Evolutionary conservation across 768 basidiomycete species (phyloP).

Genomic region (Coprinopsis strossmayeri): DNA sequence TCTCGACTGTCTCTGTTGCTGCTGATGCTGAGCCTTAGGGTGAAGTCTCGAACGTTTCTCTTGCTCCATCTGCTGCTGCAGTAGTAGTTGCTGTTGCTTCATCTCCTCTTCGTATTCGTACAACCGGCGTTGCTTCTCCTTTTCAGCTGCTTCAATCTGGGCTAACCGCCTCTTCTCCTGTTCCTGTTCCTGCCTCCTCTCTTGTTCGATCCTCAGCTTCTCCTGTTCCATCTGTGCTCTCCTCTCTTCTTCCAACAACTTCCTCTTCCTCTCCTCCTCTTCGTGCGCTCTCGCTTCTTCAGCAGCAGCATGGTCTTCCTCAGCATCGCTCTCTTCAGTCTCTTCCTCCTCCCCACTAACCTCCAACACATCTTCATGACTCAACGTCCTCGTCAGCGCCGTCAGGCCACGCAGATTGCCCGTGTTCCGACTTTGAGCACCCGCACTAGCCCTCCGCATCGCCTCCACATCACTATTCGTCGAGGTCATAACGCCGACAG

Average conservation of each 20-base stretch:
- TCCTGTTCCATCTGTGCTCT: constrained; percentile 13
- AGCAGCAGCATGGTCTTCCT: constrained; percentile 9
- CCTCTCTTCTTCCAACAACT: constrained; percentile 8
- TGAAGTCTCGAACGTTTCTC: neutral
- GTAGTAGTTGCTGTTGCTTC: neutral
- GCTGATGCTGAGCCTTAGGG: constrained; percentile 1
- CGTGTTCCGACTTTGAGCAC: constrained; percentile 5
- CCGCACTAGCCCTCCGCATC: no score
- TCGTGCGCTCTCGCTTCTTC: constrained; percentile 8
- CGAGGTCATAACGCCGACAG: constrained; percentile 11
- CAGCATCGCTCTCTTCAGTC: constrained; percentile 3
- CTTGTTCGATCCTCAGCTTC: constrained; percentile 9
- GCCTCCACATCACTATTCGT: no score
- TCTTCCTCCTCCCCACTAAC: constrained; percentile 12
- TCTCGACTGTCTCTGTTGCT: no score
- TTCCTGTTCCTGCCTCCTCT: constrained; percentile 5
- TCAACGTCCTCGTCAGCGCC: constrained; percentile 10
- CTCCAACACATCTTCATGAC: constrained; percentile 11
- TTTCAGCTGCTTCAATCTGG: neutral
- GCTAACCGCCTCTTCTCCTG: neutral
- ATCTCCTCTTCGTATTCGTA: neutral
- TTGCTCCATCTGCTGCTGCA: neutral
- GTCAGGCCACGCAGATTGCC: neutral
- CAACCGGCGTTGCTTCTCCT: no score
- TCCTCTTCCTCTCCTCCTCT: constrained; percentile 1